Evolutionary conservation across 768 basidiomycete species (phyloP).

Genomic region (Pleurotus pulmonarius): DNA sequence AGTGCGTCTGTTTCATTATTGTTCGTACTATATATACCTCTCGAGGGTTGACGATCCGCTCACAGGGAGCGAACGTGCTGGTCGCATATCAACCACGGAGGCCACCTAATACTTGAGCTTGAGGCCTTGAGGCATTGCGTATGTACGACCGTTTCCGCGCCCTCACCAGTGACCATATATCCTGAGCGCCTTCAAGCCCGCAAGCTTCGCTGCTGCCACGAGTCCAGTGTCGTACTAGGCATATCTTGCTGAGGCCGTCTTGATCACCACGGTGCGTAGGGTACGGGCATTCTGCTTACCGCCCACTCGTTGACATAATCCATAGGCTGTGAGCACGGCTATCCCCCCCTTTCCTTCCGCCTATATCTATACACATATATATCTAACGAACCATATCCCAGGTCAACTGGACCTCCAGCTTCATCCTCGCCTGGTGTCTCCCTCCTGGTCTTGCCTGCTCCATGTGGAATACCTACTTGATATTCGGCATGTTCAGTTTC

Average conservation of each 20-base stretch:
- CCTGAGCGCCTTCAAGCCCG: conserved; percentile 48
- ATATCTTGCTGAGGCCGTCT: conserved; percentile 67
- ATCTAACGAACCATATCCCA: no score
- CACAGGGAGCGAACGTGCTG: conserved; percentile 54
- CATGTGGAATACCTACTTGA: conserved; percentile 67
- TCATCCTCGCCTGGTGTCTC: no score
- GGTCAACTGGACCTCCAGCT: no score
- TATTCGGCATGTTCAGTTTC: conserved; percentile 76
- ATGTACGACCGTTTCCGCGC: no score
- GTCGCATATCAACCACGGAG: conserved; percentile 47
- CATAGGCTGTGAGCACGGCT: conserved; percentile 17
- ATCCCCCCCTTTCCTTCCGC: no score
- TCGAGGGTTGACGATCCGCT: conserved; percentile 28
- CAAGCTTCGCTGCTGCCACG: no score
- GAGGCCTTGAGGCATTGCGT: no score
- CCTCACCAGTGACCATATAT: conserved; percentile 49
- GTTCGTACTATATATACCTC: not conserved
- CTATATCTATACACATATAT: no score
- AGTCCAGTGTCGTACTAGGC: conserved; percentile 72
- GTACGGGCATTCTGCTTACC: conserved; percentile 25
- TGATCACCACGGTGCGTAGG: conserved; percentile 27
- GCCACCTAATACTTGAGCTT: no score
- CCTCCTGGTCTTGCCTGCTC: conserved; percentile 40
- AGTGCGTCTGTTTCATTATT: conserved; percentile 22
- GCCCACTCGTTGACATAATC: conserved; percentile 44